phyloP scores from a whole-genome alignment of 495 filamentous ascomycete species.

The Aspergillus saccharolyticus region DNA sequence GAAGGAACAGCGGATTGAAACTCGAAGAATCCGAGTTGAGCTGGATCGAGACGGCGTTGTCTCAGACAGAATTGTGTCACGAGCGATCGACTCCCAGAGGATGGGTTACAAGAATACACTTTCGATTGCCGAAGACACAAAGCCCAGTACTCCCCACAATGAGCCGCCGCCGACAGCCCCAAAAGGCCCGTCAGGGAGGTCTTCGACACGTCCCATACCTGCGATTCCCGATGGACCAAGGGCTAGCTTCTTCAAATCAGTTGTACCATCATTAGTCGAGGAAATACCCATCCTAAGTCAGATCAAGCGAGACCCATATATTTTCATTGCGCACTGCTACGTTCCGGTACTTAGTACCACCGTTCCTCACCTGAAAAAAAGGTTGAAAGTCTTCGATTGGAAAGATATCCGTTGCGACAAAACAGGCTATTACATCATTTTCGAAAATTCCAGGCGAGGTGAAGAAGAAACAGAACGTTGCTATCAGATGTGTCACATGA shows the following conservation, averaged over 20 bases:
- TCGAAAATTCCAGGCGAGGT: conserved; percentile 68
- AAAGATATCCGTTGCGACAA: conserved; percentile 75
- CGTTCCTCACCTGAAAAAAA: conserved; percentile 78
- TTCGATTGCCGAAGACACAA: conserved; percentile 20
- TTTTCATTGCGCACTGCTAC: conserved; percentile 81
- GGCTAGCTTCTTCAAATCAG: conserved; percentile 37
- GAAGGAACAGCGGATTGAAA: conserved; percentile 67
- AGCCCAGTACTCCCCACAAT: conserved; percentile 33
- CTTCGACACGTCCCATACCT: conserved; percentile 33
- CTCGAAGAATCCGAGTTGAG: conserved; percentile 69
- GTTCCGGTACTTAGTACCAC: conserved; percentile 86
- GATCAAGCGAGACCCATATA: conserved; percentile 78
- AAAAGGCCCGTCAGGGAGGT: conserved; percentile 75
- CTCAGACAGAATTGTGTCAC: conserved; percentile 67
- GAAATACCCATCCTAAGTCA: conserved; percentile 56
- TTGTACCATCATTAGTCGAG: conserved; percentile 49
- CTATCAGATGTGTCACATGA: conserved; percentile 64
- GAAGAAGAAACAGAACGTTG: conserved; percentile 76
- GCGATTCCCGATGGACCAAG: conserved; percentile 46
- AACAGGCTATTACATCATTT: conserved; percentile 86
- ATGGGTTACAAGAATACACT: conserved; percentile 39
- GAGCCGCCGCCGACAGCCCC: conserved; percentile 77
- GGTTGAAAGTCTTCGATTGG: conserved; percentile 71
- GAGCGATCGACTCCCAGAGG: conserved; percentile 59
- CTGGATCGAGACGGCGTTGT: conserved; percentile 81